These are phyloP conservation scores for Camelina sativa DNA, from an alignment of 345 rosid genomes.

Conservation along the genomic window DNA sequence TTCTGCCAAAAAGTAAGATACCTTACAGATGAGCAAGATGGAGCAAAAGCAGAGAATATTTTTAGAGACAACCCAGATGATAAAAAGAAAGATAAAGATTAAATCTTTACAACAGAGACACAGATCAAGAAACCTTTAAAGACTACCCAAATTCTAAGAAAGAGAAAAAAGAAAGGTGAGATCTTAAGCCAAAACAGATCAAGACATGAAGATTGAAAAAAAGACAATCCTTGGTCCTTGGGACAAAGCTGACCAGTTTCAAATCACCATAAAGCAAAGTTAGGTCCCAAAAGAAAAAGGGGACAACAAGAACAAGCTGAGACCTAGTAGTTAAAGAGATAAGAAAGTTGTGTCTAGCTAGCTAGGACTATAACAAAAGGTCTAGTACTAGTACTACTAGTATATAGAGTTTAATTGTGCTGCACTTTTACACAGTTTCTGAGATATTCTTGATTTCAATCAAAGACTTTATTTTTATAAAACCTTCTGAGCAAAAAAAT, in stretches of 20 bases:
- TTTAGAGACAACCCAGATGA: constrained; percentile 38
- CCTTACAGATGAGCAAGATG: constrained; percentile 51
- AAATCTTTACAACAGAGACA: constrained; percentile 58
- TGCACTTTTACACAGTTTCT: constrained; percentile 32
- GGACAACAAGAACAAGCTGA: constrained; percentile 41
- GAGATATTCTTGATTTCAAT: constrained; percentile 39
- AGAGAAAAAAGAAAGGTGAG: neutral
- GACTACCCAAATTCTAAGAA: neutral
- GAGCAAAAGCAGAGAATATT: constrained; percentile 56
- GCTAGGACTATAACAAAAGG: neutral
- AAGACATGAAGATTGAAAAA: constrained; percentile 40
- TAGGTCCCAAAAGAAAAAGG: constrained; percentile 44
- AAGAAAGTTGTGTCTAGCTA: constrained; percentile 34
- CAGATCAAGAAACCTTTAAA: constrained; percentile 32
- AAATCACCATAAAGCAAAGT: constrained; percentile 31
- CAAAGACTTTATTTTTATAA: constrained; percentile 19
- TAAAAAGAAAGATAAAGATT: constrained; percentile 37
- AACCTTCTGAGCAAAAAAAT: constrained; percentile 15
- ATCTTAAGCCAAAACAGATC: constrained; percentile 50
- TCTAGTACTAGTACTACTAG: constrained; percentile 7
- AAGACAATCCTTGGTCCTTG: constrained; percentile 49
- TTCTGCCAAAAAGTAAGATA: constrained; percentile 68
- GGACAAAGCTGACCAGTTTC: constrained; percentile 34
- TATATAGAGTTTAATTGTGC: constrained; percentile 9
- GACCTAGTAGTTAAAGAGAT: constrained; percentile 41